Evolutionary conservation across 768 basidiomycete species (phyloP).

Genomic region (Tricholoma sp.): DNA sequence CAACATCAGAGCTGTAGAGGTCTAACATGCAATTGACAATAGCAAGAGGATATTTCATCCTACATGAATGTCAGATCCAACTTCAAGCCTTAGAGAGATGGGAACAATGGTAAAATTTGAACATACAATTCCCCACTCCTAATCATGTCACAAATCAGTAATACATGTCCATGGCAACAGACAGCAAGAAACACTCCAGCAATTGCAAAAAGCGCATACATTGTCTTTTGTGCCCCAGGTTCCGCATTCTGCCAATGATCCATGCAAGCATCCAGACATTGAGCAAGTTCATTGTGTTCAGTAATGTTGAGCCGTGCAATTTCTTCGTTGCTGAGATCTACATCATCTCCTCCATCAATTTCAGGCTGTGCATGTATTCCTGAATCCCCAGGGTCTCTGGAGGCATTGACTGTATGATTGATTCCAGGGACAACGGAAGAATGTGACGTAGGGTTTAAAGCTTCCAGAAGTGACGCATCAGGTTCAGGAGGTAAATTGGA

Average conservation of each 20-base stretch:
- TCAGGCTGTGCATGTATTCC: too few relatives aligned
- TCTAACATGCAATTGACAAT: conserved; percentile 16
- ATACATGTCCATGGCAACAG: conserved; percentile 22
- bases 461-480: too few relatives aligned
- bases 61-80: neutral
- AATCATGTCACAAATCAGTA: conserved; percentile 18
- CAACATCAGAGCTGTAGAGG: conserved; percentile 13
- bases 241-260: conserved; percentile 4
- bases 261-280: conserved; percentile 11
- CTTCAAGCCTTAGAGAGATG: too few relatives aligned
- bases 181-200: conserved; percentile 21
- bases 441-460: too few relatives aligned
- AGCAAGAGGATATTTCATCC: conserved; percentile 24
- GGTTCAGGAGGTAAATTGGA: too few relatives aligned
- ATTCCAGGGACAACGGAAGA: too few relatives aligned
- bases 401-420: too few relatives aligned
- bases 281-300: conserved; percentile 8
- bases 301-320: conserved; percentile 14
- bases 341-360: too few relatives aligned
- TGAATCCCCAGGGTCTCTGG: too few relatives aligned
- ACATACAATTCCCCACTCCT: neutral
- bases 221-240: conserved; percentile 14
- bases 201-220: conserved; percentile 2
- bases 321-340: conserved; percentile 1
- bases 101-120: neutral